Base-by-base conservation (phyloP, 805 yeast genomes). In the Candida parachauliodes region DNA sequence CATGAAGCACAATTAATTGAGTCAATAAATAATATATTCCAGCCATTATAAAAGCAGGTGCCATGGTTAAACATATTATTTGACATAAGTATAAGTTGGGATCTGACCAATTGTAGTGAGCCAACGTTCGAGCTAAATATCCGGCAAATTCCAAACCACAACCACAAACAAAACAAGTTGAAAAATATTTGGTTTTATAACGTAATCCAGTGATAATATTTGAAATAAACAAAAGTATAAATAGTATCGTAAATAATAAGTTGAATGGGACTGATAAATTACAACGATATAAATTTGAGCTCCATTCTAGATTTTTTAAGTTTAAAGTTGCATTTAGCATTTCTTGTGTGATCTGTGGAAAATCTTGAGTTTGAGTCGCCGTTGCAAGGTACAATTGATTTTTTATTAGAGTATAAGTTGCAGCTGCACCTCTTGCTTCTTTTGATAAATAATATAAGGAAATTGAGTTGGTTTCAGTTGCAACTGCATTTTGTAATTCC, bases 1-100 rank as follows among this genome's bases (percentile, higher is more conserved):
- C 87, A 50, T 77, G 79, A 1, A 85, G 57, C 39, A 81, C 77
- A 32, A 80, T 65, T 34, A 83, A 48, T 57, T 85, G 83, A 5
- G 83, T 88, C 45, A 88, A 60, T 37, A 79, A 66, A 46, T 73
- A 82, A 60, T 88, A 88, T 2, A 88, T 68, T 1, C 91, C 95
- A 3, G 84, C 96, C 85, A 85, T 83, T 31, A 84, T 65, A 55
- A 88, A 83, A 15, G 86, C 87, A 0, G 96, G 96, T 0, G 87
- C 91, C 33, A 88, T 59, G 0, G 91, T 85, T 39, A 87, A 61
- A 49, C 81, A 69, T 39, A 80, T 73, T 45, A 82, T 73, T 56
- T 88, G 94, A 49, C 80, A 59, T 29, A 83, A 51, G 51, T 70
- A 88, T 20, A 68, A 62, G 35, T 69, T 55, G 28, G 59, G 45